Evolutionary conservation across 352 stramenopile genomes (phyloP), one percentile per base, ranked within the genome.

Genomic region (Phytophthora pistaciae): DNA sequence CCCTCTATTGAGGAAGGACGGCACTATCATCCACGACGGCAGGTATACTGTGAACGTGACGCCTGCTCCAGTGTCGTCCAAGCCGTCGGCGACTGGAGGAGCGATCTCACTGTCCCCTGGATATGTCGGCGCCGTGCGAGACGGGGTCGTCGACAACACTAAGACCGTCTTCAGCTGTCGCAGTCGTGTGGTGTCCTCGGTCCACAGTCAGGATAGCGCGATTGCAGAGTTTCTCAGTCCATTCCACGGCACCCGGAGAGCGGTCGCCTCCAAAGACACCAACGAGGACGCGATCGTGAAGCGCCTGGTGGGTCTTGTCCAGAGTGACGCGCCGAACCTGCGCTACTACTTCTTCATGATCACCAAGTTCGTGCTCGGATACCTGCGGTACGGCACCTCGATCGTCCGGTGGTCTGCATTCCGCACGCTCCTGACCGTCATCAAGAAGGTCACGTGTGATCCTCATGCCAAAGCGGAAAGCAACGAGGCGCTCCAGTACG

Each of bases 291-390:
- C 62, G 1, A 68, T 82, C 1, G 67, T 85, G 4, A 68, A 63
- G 7, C 62, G 77, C 0, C 68, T 93, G 11, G 55, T 74, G 11
- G 66, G 40, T 3, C 64, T 93, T 9, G 64, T 63, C 0, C 70
- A 83, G 2, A 77, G 84, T 3, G 68, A 72, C 23, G 63, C 68
- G 2, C 53, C 70, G 13, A 79, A 75, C 40, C 72, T 87, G 9
- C 80, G 86, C 9, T 89, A 82, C 29, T 89, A 91, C 54, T 84
- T 92, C 20, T 72, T 90, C 10, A 77, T 76, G 7, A 70, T 92
- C 14, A 63, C 70, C 0, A 80, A 74, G 10, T 83, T 88, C 21
- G 66, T 91, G 10, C 64, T 92, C 1, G 79, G 73, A 8, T 91
- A 90, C 49, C 53, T 92, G 33, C 76, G 83, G 0, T 85, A 82